Evolutionary conservation across 345 rosid species (phyloP).

Genomic region (Rhodomyrtus tomentosa): DNA sequence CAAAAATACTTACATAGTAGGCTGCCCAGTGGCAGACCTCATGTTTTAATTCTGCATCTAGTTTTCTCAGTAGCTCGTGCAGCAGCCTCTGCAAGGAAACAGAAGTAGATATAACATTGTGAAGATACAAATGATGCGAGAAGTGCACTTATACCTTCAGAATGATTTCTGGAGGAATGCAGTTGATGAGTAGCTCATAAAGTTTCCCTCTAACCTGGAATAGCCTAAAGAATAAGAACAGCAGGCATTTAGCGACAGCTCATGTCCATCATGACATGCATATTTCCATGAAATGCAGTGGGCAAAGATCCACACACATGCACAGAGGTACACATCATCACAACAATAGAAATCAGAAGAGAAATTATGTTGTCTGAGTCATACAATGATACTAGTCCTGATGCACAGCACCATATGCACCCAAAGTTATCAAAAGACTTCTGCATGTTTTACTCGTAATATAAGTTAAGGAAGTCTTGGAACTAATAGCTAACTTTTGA

Average conservation of each 20-base stretch:
- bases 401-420: neutral
- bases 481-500: neutral
- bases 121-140: neutral
- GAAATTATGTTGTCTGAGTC: neutral
- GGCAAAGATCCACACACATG: neutral
- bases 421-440: neutral
- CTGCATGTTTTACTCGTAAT: neutral
- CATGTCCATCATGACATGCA: neutral
- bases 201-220: constrained; percentile 91
- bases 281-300: neutral
- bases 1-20: constrained; percentile 57
- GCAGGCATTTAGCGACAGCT: neutral
- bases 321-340: neutral
- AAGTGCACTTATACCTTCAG: constrained; percentile 44
- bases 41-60: constrained; percentile 87
- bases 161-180: constrained; percentile 83
- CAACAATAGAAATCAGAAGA: neutral
- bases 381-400: neutral
- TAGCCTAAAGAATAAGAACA: constrained; percentile 32
- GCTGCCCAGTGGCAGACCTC: constrained; percentile 98
- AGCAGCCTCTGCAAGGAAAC: constrained; percentile 48
- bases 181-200: constrained; percentile 71
- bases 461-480: neutral
- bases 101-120: constrained; percentile 2
- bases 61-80: constrained; percentile 70